These are phyloP conservation scores for Thielaviopsis musarum DNA, from an alignment of 2,329 filamentous ascomycete genomes.

Conservation along the genomic window DNA sequence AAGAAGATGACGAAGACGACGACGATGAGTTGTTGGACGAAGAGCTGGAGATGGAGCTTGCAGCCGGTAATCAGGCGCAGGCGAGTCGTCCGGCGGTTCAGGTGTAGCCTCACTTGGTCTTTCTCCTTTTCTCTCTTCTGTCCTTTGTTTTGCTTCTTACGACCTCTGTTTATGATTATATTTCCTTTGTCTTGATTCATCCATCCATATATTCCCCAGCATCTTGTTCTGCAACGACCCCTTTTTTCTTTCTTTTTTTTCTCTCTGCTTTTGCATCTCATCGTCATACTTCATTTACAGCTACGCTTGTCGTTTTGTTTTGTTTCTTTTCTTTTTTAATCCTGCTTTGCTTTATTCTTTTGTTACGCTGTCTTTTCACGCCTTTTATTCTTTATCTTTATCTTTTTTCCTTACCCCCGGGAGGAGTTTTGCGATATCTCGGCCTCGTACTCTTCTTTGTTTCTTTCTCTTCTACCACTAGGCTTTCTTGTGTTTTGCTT, in stretches of 20 bases:
- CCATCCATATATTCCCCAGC: neutral
- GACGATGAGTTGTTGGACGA: slow-evolving; percentile 15
- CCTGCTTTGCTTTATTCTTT: neutral
- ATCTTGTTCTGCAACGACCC: neutral
- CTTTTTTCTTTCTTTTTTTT: neutral
- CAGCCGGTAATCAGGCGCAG: neutral
- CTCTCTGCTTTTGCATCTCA: too few species aligned
- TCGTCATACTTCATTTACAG: too few species aligned
- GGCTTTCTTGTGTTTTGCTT: too few species aligned
- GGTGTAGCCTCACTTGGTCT: too few species aligned
- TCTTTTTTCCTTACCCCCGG: neutral
- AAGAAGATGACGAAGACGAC: slow-evolving; percentile 17
- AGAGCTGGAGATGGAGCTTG: slow-evolving; percentile 8
- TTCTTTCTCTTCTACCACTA: too few species aligned
- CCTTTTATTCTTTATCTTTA: neutral
- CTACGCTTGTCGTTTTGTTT: too few species aligned
- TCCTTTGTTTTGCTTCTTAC: neutral
- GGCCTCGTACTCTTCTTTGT: too few species aligned
- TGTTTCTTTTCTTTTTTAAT: too few species aligned
- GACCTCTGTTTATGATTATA: slow-evolving; percentile 1
- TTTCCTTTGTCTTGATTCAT: slow-evolving; percentile 1
- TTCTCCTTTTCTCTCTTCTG: neutral
- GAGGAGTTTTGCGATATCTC: slow-evolving; percentile 8
- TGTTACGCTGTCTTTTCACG: too few species aligned
- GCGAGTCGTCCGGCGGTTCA: too few species aligned